Evolutionary conservation across 306 rosid genomes (phyloP), one percentile per base, ranked within the genome.

Genomic region (Lathyrus aphaca): DNA sequence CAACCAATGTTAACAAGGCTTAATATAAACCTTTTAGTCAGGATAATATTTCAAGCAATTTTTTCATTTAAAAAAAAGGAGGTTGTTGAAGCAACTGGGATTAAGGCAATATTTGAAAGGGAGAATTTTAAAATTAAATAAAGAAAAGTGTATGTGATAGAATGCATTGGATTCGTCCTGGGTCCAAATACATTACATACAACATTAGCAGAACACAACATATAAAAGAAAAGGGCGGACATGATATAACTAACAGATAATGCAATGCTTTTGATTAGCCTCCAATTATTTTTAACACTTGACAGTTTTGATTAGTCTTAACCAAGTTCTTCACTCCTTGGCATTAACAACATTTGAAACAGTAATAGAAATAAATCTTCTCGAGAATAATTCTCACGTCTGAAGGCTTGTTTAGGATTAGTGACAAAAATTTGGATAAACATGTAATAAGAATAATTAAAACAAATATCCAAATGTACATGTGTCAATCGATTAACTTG

Each of bases 61-160:
- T 50, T 18, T 17, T 49, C 3, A 15, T 49, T 49, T 8, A 48
- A 17, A 48, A 50, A 18, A 18, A 8, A 19, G 27, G 35, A 11
- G 32, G 25, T 21, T 53, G 32, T 53, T 11, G n/a, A 38, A 55
- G 17, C 18, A 56, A 15, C 4, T 49, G 30, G 27, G 18, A 44
- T 27, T 37, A 37, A 54, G 55, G 72, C 38, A 27, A 56, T 14
- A 56, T 56, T 14, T 56, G 62, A 38, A 72, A 59, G 68, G 76
- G 35, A 46, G 4, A 38, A 58, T 37, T 38, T 23, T 59, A 55
- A 46, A 25, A 15, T 8, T 8, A 4, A 55, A n/a, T 5, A n/a
- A 8, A 6, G 3, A 37, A 18, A 60, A 14, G 21, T 8, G 13
- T 19, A 48, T 35, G 29, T 15, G 59, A 9, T 37, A 57, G 17